phyloP scores from a whole-genome alignment of 129 eudicot species.

The Pittosporum tobira region DNA sequence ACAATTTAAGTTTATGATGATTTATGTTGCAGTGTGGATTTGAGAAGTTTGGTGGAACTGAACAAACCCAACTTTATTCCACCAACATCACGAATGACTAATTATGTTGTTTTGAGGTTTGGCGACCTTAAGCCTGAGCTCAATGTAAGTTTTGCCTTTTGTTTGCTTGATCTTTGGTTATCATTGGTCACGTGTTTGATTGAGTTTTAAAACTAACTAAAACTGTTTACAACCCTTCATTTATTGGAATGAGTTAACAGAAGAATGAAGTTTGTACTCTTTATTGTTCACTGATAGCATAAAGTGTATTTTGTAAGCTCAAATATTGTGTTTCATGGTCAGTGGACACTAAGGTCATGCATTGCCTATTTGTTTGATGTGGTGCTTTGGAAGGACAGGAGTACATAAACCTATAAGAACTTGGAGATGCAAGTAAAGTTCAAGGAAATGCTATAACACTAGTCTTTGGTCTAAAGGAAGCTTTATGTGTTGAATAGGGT shows the following conservation, averaged over 20 bases:
- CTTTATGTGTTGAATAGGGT: too few relatives aligned
- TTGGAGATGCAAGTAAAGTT: not conserved
- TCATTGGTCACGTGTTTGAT: not conserved
- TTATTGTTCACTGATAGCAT: not conserved
- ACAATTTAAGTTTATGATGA: conserved; percentile 6
- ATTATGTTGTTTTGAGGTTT: conserved; percentile 71
- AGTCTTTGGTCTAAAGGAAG: too few relatives aligned
- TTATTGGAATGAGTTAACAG: not conserved
- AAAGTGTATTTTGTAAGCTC: not conserved
- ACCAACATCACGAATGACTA: conserved; percentile 83
- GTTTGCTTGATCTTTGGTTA: not conserved
- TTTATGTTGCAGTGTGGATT: conserved; percentile 63
- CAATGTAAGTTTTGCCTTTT: conserved; percentile 33
- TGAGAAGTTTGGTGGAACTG: conserved; percentile 75
- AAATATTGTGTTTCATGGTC: not conserved
- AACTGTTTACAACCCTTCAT: not conserved
- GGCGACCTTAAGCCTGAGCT: conserved; percentile 48
- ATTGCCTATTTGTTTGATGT: not conserved
- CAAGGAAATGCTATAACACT: too few relatives aligned
- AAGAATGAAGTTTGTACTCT: too few relatives aligned
- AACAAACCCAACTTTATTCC: conserved; percentile 67
- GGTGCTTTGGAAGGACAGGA: not conserved
- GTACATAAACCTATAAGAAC: not conserved
- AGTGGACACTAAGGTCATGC: not conserved
- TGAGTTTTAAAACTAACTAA: not conserved